Conservation (phyloP, 2,329 filamentous ascomycete species). For the Epicoccum sorghinum region DNA sequence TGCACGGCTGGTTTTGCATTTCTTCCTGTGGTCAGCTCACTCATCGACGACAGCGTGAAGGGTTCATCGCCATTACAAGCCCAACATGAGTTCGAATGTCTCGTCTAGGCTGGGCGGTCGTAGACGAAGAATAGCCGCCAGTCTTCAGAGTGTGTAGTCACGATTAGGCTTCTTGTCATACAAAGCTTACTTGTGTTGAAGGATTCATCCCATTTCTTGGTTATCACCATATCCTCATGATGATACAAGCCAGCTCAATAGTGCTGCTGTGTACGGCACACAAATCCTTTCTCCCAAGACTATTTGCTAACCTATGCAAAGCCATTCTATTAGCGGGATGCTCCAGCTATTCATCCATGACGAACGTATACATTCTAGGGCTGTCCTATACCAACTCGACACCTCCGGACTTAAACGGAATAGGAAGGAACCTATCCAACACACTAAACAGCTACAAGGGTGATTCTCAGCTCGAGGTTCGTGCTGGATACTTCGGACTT, state of each 20-base stretch:
- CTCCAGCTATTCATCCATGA: conserved; percentile 95
- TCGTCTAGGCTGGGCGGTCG: too few relatives aligned
- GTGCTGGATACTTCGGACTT: conserved; percentile 97
- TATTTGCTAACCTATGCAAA: conserved; percentile 44
- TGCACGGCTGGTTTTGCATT: too few relatives aligned
- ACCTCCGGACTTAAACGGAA: conserved; percentile 81
- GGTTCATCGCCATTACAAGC: too few relatives aligned
- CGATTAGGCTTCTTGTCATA: background rate
- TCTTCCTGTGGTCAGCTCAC: too few relatives aligned
- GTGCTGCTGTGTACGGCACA: conserved; percentile 85
- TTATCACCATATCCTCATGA: conserved; percentile 92
- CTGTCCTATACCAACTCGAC: conserved; percentile 91
- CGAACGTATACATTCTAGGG: conserved; percentile 93
- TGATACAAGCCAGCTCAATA: conserved; percentile 88
- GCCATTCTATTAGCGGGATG: conserved; percentile 92
- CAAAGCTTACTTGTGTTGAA: conserved; percentile 34
- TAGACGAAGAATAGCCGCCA: background rate
- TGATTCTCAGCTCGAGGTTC: conserved; percentile 79
- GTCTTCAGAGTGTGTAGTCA: background rate
- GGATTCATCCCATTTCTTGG: conserved; percentile 67
- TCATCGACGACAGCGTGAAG: too few relatives aligned
- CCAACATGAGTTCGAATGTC: too few relatives aligned
- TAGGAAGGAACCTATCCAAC: conserved; percentile 82
- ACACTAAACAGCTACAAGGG: conserved; percentile 91
- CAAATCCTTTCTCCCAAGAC: conserved; percentile 16